Base-by-base conservation (phyloP, 2,329 filamentous ascomycete species). In the Zasmidium citrigriseum region DNA sequence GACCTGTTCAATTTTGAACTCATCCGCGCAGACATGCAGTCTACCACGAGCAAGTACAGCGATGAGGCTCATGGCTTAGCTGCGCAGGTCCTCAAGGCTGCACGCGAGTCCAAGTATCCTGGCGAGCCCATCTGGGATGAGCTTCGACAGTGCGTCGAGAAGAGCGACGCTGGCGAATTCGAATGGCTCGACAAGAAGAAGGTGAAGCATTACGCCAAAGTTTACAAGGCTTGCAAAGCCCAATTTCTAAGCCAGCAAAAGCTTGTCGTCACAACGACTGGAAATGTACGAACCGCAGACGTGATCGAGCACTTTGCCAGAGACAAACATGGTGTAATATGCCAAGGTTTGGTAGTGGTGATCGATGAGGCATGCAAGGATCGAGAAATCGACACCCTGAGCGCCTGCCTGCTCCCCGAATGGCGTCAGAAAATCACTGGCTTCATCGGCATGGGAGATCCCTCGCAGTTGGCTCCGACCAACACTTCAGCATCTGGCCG, bases 301-400 rank as follows among this genome's bases (percentile, higher is more conserved):
- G 60, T 66, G 11, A 46, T 61, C 23, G 56, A 66, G 10, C 60
- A 58, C 24, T 66, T 54, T 45, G 64, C 61, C 4, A 50, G 45
- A 22, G 56, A 59, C 48, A 57, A 53, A 52, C 48, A 62, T 44
- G 56, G 52, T 22, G 52, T 60, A 2, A 20, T 44, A 2, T 59
- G 55, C 25, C 52, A 62, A 12, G 57, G 59, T 20, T 54, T 65
- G 14, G 47, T 64, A 12, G 51, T 62, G 34, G 52, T 65, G 22
- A 38, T 65, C 10, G 63, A 65, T 23, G 63, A 65, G 59, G 61
- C 63, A 4, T 62, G 63, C 47, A 65, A 65, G 29, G 63, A 64
- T 46, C 51, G 57, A 20, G 64, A 66, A 50, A 62, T 66, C 23
- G 62, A 66, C 49, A 60, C 51, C 4, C 48, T 62, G 2, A 58